phyloP scores from a whole-genome alignment of 2,329 filamentous ascomycete genomes.

The Cercospora sesami region DNA sequence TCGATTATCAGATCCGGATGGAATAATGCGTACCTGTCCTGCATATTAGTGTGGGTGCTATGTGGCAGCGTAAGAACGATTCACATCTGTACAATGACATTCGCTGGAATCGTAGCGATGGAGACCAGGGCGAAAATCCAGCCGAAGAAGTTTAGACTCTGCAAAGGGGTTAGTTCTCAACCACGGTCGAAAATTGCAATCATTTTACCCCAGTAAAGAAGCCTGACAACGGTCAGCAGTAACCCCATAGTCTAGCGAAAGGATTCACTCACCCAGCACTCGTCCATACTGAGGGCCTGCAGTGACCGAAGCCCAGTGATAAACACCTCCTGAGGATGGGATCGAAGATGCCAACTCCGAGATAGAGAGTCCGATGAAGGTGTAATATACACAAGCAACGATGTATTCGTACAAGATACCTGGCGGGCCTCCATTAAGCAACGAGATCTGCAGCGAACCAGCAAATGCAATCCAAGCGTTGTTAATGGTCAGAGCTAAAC shows the following conservation, averaged over 20 bases:
- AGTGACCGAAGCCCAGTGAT: slow-evolving; percentile 42
- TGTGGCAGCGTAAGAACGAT: background rate
- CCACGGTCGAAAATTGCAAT: background rate
- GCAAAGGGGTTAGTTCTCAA: background rate
- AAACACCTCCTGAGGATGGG: slow-evolving; percentile 54
- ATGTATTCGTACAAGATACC: slow-evolving; percentile 43
- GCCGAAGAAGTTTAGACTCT: slow-evolving; percentile 53
- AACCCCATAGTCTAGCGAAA: background rate
- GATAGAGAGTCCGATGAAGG: slow-evolving; percentile 46
- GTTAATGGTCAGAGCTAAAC: slow-evolving; percentile 60
- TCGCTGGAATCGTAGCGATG: slow-evolving; percentile 59
- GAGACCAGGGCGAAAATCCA: slow-evolving; percentile 65
- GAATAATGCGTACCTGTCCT: slow-evolving; percentile 54
- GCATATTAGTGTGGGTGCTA: background rate
- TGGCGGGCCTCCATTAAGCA: slow-evolving; percentile 43
- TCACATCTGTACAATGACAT: slow-evolving; percentile 59
- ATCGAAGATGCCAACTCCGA: slow-evolving; percentile 56
- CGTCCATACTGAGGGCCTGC: slow-evolving; percentile 38
- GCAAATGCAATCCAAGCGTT: slow-evolving; percentile 66
- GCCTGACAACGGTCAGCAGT: slow-evolving; percentile 20
- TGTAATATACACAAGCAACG: slow-evolving; percentile 39
- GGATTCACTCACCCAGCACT: slow-evolving; percentile 18
- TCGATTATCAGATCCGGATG: slow-evolving; percentile 45
- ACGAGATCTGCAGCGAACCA: slow-evolving; percentile 59
- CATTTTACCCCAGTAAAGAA: slow-evolving; percentile 39